Conservation (phyloP, 2,329 filamentous ascomycete species). For the Clonostachys chloroleuca region DNA sequence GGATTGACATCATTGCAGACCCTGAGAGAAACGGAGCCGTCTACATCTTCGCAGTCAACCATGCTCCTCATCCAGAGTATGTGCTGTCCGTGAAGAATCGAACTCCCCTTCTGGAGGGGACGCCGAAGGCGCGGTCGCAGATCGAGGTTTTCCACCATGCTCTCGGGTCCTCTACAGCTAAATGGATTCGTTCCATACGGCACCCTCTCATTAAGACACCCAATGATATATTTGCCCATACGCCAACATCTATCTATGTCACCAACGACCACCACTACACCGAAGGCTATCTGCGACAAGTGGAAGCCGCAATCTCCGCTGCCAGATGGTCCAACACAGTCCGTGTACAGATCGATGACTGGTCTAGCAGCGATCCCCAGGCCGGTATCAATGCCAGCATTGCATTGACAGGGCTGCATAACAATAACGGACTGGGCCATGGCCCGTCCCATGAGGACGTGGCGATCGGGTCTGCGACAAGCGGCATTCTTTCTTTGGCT, state of each 20-base stretch:
- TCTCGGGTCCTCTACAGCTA: slow-evolving; percentile 30
- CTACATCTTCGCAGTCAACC: slow-evolving; percentile 59
- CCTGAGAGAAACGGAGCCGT: slow-evolving; percentile 29
- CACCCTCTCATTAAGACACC: slow-evolving; percentile 51
- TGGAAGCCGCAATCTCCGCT: slow-evolving; percentile 38
- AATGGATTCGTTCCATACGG: slow-evolving; percentile 46
- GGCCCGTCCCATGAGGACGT: slow-evolving; percentile 34
- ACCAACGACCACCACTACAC: slow-evolving; percentile 56
- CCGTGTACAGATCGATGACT: slow-evolving; percentile 29
- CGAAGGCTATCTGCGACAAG: slow-evolving; percentile 34
- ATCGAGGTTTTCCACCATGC: slow-evolving; percentile 54
- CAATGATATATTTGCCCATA: slow-evolving; percentile 50
- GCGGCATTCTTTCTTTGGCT: slow-evolving; percentile 41
- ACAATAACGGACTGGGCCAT: slow-evolving; percentile 52
- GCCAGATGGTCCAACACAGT: slow-evolving; percentile 45
- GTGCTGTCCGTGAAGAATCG: background rate
- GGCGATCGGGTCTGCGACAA: slow-evolving; percentile 32
- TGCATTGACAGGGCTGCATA: slow-evolving; percentile 39
- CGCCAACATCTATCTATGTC: slow-evolving; percentile 45
- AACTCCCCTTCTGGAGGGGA: slow-evolving; percentile 8
- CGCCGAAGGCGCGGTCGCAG: slow-evolving; percentile 40
- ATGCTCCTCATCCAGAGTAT: slow-evolving; percentile 43
- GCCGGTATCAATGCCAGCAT: slow-evolving; percentile 34
- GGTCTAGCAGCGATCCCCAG: slow-evolving; percentile 11
- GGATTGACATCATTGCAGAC: slow-evolving; percentile 54